Evolutionary conservation across 2,329 filamentous ascomycete genomes (phyloP).

Genomic region (Ophiognomonia clavigignenti-juglandacearum): DNA sequence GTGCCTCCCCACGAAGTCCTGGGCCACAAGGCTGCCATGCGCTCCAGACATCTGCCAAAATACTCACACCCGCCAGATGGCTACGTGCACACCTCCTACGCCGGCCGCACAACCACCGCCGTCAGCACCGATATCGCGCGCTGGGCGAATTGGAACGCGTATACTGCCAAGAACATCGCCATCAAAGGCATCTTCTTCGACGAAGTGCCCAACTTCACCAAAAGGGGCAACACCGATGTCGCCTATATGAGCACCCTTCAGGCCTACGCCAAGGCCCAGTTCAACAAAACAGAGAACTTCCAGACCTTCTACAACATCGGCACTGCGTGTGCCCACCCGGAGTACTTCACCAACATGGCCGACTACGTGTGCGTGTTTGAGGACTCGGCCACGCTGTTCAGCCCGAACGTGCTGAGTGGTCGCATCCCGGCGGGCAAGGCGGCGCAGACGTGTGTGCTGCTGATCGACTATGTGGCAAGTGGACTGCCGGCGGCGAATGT

Average conservation of each 20-base stretch:
- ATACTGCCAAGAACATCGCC: constrained; percentile 2
- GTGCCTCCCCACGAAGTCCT: no score
- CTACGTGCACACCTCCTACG: constrained; percentile 8
- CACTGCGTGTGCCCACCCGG: constrained; percentile 1
- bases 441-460: not conserved
- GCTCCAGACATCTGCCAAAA: no score
- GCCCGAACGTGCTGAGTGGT: not conserved
- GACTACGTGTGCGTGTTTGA: constrained; percentile 3
- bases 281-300: not conserved
- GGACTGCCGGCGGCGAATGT: not conserved
- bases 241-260: constrained; percentile 1
- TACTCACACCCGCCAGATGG: no score
- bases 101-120: not conserved
- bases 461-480: not conserved
- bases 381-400: not conserved
- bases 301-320: constrained; percentile 9
- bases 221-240: constrained; percentile 9
- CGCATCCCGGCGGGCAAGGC: not conserved
- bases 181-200: constrained; percentile 15
- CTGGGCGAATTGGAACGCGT: constrained; percentile 11
- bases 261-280: not conserved
- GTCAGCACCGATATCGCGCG: constrained; percentile 3
- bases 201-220: constrained; percentile 11
- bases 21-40: no score
- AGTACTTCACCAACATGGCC: constrained; percentile 8